Conservation (phyloP, 2,329 filamentous ascomycete species). For the Scytalidium sp. region DNA sequence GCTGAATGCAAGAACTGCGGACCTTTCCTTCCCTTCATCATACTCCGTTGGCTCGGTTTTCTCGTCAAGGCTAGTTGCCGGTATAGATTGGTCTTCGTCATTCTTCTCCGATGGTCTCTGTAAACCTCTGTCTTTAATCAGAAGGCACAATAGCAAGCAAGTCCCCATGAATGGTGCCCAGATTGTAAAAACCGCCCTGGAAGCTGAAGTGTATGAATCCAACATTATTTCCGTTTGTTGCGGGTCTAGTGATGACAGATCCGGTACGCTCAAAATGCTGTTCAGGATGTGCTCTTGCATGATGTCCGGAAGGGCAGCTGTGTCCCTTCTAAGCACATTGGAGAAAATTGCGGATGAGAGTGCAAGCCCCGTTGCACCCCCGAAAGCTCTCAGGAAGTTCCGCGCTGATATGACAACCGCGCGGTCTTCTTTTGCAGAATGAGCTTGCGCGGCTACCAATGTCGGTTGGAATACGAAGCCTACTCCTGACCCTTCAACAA, state of each 20-base stretch:
- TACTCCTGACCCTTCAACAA: conserved; percentile 49
- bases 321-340: conserved; percentile 24
- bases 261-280: conserved; percentile 22
- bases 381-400: conserved; percentile 60
- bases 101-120: conserved; percentile 27
- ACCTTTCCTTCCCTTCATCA: too few relatives aligned
- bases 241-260: conserved; percentile 13
- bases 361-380: conserved; percentile 56
- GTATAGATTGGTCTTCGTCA: too few relatives aligned
- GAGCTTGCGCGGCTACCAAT: conserved; percentile 56
- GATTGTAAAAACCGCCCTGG: conserved; percentile 52
- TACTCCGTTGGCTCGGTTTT: too few relatives aligned
- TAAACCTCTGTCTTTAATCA: conserved; percentile 50
- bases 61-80: too few relatives aligned
- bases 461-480: conserved; percentile 47
- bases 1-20: too few relatives aligned
- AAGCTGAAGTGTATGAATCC: conserved; percentile 50
- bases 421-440: conserved; percentile 52
- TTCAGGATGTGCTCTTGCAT: conserved; percentile 16
- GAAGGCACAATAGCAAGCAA: conserved; percentile 46
- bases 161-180: conserved; percentile 51
- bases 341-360: conserved; percentile 50
- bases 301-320: conserved; percentile 12
- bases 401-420: conserved; percentile 61
- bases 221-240: conserved; percentile 35